Base-by-base conservation (phyloP, 2,329 filamentous ascomycete genomes). In the Paecilomyces niveus region DNA sequence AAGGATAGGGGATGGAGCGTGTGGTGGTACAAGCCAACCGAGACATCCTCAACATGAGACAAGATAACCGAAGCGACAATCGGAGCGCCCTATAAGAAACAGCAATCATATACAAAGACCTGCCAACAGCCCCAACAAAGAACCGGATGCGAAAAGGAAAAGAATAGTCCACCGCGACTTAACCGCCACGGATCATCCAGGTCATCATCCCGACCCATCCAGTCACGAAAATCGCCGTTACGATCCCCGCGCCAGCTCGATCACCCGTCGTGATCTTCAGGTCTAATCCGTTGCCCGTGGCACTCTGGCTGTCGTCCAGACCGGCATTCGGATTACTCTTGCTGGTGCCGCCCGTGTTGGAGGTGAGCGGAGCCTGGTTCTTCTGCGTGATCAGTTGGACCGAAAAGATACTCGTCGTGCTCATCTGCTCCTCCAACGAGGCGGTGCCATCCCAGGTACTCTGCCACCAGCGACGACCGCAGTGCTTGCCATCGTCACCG, bases 311-410 rank as follows among this genome's bases (percentile, higher is more conserved):
- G 9, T 59, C 52, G 15, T 32, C 29, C 11, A 54, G 35, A 10
- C 78, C 78, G 3, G 77, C 77, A 55, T 63, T 71, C 7, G 78
- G 74, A 60, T 81, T 70, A 29, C 76, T 80, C 56, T 74, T 70
- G 64, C 82, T 84, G 3, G 79, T 88, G 24, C 87, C 87, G 55
- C 87, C 87, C 1, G 74, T 84, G 3, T 74, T 65, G 26, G 78
- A 71, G 1, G 76, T 80, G 52, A 76, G 67, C 1, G 78, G 78
- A 1, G 76, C 77, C 3, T 72, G 15, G n/a, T 54, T 53, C 1
- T 62, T 57, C 56, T 64, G 66, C 1, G 62, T 60, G 3, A 72
- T 62, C 61, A 75, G 59, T 5, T 63, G 61, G 13, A 70, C 69
- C 21, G 71, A 66, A 10, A 74, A 64, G n/a, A 73, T 66, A 29